Conservation (phyloP, 441 rosid species). For the Aleurites moluccanus region DNA sequence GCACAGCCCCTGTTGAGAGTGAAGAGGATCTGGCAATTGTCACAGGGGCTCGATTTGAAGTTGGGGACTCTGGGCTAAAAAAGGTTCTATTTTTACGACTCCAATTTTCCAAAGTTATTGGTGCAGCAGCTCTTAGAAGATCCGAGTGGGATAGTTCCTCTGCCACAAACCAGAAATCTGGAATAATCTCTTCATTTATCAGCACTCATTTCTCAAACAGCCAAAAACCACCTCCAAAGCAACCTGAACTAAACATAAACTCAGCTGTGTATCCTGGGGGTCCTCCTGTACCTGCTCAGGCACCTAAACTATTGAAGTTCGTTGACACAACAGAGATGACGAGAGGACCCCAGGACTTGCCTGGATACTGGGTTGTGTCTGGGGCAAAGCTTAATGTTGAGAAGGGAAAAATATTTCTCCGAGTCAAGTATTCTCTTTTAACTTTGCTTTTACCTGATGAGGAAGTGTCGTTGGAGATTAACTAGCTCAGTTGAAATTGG, state of each 20-base stretch:
- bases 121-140: conserved; percentile 47
- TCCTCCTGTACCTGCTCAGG: conserved; percentile 83
- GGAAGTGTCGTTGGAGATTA: conserved; percentile 15
- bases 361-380: conserved; percentile 95
- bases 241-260: conserved; percentile 78
- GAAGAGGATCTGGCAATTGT: conserved; percentile 81
- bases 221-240: conserved; percentile 62
- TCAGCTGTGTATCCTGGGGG: conserved; percentile 94
- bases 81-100: conserved; percentile 78
- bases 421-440: conserved; percentile 82
- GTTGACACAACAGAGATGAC: conserved; percentile 89
- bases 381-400: conserved; percentile 90
- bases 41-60: conserved; percentile 84
- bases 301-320: conserved; percentile 80
- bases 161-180: conserved; percentile 66
- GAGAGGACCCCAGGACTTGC: conserved; percentile 87
- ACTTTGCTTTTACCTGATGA: conserved; percentile 31
- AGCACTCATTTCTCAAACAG: conserved; percentile 78
- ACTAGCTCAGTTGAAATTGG: not conserved
- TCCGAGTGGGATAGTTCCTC: conserved; percentile 91
- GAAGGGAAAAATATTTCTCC: conserved; percentile 77
- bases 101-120: conserved; percentile 58
- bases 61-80: conserved; percentile 78
- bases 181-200: conserved; percentile 78
- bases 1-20: conserved; percentile 84